Conservation (phyloP, 208 protist genomes). For the Trypanosoma scelopori region DNA sequence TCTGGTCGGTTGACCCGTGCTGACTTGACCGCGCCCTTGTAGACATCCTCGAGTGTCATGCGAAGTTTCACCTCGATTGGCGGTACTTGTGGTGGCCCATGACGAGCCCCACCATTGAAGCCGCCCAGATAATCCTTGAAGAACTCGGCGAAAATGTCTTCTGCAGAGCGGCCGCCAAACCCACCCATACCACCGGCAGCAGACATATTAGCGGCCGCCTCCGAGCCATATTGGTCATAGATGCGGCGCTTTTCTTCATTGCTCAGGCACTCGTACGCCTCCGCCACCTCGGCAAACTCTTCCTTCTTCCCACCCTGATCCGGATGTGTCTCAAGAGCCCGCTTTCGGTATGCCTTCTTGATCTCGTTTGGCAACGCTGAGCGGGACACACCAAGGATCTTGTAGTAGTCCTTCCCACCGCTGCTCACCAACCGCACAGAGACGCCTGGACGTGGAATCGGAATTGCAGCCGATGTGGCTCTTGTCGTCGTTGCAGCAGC, state of each 20-base stretch:
- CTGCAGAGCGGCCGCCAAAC: conserved; percentile 65
- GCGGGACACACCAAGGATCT: conserved; percentile 75
- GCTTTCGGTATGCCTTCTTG: conserved; percentile 92
- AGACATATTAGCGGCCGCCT: conserved; percentile 75
- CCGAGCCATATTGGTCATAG: conserved; percentile 96
- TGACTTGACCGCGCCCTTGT: conserved; percentile 77
- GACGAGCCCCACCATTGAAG: conserved; percentile 48
- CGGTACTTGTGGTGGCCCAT: conserved; percentile 55
- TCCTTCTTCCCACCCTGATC: conserved; percentile 93
- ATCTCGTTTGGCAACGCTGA: conserved; percentile 68
- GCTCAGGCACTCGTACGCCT: conserved; percentile 97
- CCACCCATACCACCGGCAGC: conserved; percentile 61
- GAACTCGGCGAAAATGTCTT: conserved; percentile 93
- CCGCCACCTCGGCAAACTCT: conserved; percentile 87
- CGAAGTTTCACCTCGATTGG: conserved; percentile 80
- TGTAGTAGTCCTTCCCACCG: conserved; percentile 87
- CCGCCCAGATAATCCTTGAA: conserved; percentile 81
- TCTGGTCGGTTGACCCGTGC: conserved; percentile 80
- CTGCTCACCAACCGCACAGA: conserved; percentile 43
- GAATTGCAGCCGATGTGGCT: conserved; percentile 12
- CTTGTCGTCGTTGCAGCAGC: not conserved
- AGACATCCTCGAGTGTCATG: conserved; percentile 84
- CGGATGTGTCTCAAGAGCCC: conserved; percentile 87
- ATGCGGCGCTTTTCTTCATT: conserved; percentile 94
- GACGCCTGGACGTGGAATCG: conserved; percentile 4